phyloP scores from a whole-genome alignment of 768 basidiomycete genomes.

The Sporobolomyces pararoseus region DNA sequence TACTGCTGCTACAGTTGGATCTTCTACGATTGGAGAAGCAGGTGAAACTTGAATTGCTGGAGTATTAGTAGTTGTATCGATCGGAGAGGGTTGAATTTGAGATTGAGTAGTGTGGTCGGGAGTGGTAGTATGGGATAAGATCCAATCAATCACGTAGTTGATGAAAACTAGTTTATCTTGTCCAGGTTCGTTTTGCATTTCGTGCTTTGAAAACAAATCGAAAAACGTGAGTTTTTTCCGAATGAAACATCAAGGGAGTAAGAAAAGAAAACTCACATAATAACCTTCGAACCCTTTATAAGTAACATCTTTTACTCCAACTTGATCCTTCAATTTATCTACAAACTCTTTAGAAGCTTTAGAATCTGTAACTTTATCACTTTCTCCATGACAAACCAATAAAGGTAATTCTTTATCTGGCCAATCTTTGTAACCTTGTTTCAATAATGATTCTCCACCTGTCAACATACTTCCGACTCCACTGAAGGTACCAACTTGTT shows the following conservation, averaged over 20 bases:
- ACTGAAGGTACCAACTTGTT: conserved; percentile 34
- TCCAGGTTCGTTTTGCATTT: conserved; percentile 44
- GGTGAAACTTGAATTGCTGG: conserved; percentile 1
- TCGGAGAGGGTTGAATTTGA: not conserved
- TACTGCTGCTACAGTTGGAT: not conserved
- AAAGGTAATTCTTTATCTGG: conserved; percentile 32
- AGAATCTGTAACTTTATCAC: conserved; percentile 35
- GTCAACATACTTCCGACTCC: conserved; percentile 40
- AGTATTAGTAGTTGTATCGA: not conserved
- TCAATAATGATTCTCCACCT: conserved; percentile 34
- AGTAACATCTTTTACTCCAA: conserved; percentile 23
- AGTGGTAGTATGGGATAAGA: conserved; percentile 1
- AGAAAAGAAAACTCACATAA: conserved; percentile 10
- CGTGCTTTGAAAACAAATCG: conserved; percentile 21
- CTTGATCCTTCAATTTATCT: conserved; percentile 26
- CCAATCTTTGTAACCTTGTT: conserved; percentile 28
- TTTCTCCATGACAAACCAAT: conserved; percentile 42
- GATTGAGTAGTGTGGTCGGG: not conserved
- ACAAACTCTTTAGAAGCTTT: conserved; percentile 25
- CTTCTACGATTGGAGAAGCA: not conserved
- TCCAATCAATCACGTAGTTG: conserved; percentile 37
- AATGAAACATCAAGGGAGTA: not conserved
- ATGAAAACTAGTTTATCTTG: conserved; percentile 39
- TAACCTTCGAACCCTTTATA: conserved; percentile 27
- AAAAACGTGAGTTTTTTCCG: not conserved